Evolutionary conservation across 1,284 basidiomycete genomes (phyloP).

Genomic region (Singerocomus rubriflavus): DNA sequence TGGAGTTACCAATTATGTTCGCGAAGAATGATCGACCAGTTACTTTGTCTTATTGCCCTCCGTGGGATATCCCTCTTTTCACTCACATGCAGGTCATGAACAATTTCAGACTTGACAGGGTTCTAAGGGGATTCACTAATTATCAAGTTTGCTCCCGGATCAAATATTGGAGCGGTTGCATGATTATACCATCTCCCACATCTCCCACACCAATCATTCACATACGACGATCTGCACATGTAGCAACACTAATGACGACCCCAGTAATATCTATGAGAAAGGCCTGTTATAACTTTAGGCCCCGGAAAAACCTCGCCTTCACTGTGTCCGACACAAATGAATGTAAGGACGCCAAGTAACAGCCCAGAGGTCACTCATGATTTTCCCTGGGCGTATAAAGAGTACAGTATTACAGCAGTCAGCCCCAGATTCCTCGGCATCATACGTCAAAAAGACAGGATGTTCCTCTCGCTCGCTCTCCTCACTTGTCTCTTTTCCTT

Average conservation of each 20-base stretch:
- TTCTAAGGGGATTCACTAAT: background rate
- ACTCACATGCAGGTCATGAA: no score
- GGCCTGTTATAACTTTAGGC: slow-evolving; percentile 3
- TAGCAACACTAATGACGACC: background rate
- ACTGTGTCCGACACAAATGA: background rate
- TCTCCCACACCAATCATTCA: background rate
- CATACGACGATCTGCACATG: slow-evolving; percentile 7
- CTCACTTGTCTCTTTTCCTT: slow-evolving; percentile 2
- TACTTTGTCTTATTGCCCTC: background rate
- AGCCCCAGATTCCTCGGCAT: background rate
- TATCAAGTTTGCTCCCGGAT: background rate
- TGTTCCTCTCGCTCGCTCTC: slow-evolving; percentile 8
- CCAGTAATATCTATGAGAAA: slow-evolving; percentile 8
- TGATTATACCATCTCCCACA: background rate
- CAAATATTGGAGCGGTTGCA: background rate
- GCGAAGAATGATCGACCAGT: background rate
- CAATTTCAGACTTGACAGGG: no score
- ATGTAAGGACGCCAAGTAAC: background rate
- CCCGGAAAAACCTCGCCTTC: slow-evolving; percentile 1
- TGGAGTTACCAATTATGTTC: background rate
- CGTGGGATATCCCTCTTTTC: background rate
- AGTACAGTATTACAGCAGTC: background rate
- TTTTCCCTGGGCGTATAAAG: slow-evolving; percentile 11
- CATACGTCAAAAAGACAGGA: background rate
- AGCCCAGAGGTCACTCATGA: background rate